A percentile compares a stretch with the other conserved stretches of the same genome.
These are phyloP conservation scores for Suillus sp. DNA, from an alignment of 768 basidiomycete genomes.

Conservation along the genomic window DNA sequence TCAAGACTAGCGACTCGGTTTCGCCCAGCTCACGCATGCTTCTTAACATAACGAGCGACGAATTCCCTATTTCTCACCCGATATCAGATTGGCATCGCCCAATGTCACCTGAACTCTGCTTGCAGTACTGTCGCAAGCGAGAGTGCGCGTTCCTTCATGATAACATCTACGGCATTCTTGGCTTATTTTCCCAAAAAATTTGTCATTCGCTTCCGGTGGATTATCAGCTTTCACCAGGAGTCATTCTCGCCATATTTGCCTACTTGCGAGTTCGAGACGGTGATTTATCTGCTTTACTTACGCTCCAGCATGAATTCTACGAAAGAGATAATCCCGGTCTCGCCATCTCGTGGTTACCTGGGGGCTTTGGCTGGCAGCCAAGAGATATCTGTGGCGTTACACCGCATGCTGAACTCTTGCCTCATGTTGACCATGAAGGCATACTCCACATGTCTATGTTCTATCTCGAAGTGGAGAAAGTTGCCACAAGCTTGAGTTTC, in stretches of 20 bases:
- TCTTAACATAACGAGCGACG: not conserved
- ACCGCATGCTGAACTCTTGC: not conserved
- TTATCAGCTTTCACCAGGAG: constrained; percentile 1
- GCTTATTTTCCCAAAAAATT: not conserved
- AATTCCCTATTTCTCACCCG: not conserved
- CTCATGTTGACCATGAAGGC: not conserved
- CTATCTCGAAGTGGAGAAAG: not conserved
- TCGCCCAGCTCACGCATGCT: not conserved
- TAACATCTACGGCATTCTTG: constrained; percentile 2
- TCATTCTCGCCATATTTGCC: constrained; percentile 3
- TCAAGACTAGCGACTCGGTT: not conserved
- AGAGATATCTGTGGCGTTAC: not conserved
- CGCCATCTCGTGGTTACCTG: not conserved
- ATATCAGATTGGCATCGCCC: constrained; percentile 3
- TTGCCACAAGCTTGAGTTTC: not conserved
- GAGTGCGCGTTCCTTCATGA: not conserved
- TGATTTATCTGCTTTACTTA: constrained; percentile 1
- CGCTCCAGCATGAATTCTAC: not conserved
- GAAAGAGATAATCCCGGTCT: constrained; percentile 1
- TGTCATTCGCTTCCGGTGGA: not conserved
- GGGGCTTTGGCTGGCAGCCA: constrained; percentile 1
- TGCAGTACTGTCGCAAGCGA: constrained; percentile 8
- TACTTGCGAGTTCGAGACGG: not conserved
- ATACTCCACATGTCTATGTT: not conserved
- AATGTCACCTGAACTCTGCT: constrained; percentile 3